phyloP scores from a whole-genome alignment of 768 basidiomycete species.

The Gelatoporia subvermispora region DNA sequence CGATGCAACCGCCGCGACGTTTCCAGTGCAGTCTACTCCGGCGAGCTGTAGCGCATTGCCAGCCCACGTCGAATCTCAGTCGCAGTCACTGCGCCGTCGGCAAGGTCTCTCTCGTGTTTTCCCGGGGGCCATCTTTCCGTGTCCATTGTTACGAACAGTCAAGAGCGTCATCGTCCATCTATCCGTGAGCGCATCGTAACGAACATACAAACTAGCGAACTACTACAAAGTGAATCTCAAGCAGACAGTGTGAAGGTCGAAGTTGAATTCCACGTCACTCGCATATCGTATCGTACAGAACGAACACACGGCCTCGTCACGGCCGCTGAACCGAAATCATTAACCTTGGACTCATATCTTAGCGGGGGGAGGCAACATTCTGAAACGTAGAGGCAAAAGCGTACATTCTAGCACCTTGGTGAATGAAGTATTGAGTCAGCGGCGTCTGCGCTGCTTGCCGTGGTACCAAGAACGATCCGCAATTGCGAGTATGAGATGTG shows the following conservation, averaged over 20 bases:
- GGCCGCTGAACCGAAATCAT: conserved; percentile 2
- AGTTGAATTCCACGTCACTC: too few relatives aligned
- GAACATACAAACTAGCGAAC: too few relatives aligned
- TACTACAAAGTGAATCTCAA: neutral
- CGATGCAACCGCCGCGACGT: too few relatives aligned
- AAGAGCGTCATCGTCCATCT: too few relatives aligned
- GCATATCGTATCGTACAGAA: too few relatives aligned
- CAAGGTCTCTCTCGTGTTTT: too few relatives aligned
- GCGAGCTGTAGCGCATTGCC: too few relatives aligned
- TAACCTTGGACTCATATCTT: conserved; percentile 14
- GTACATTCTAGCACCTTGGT: conserved; percentile 55
- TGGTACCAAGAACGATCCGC: neutral
- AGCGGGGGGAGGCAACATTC: conserved; percentile 6
- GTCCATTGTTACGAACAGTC: too few relatives aligned
- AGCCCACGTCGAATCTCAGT: too few relatives aligned
- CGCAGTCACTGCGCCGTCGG: too few relatives aligned
- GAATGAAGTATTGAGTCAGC: conserved; percentile 52
- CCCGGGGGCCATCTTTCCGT: too few relatives aligned
- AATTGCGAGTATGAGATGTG: conserved; percentile 5
- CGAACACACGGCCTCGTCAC: neutral
- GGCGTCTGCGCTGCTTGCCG: conserved; percentile 37
- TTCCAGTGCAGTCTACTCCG: too few relatives aligned
- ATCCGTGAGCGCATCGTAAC: neutral
- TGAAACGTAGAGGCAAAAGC: conserved; percentile 36
- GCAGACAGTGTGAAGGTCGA: neutral